Percentiles rank a stretch among this genome's conserved stretches.
phyloP scores from a whole-genome alignment of 2,329 filamentous ascomycete species.

The Pleurostoma richardsiae region DNA sequence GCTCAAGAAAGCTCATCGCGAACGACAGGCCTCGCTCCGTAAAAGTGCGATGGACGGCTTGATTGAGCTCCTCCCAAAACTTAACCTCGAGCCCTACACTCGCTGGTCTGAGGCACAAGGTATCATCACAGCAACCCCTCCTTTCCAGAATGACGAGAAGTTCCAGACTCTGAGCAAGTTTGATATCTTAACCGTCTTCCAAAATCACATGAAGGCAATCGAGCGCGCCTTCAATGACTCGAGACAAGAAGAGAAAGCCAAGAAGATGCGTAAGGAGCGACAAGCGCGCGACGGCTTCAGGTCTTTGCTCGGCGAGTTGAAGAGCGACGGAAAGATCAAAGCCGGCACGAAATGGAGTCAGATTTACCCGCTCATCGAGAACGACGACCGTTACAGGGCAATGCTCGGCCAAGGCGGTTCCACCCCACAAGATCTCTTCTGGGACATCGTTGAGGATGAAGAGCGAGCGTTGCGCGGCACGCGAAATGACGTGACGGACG shows the following conservation, averaged over 20 bases:
- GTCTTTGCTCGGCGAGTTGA: constrained; percentile 69
- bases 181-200: constrained; percentile 88
- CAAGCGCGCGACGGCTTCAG: constrained; percentile 80
- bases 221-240: constrained; percentile 90
- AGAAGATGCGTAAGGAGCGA: constrained; percentile 75
- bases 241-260: constrained; percentile 80
- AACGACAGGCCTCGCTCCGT: constrained; percentile 66
- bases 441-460: constrained; percentile 92
- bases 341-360: constrained; percentile 88
- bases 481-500: constrained; percentile 80
- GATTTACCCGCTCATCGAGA: constrained; percentile 66
- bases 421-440: constrained; percentile 86
- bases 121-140: constrained; percentile 71
- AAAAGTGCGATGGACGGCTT: constrained; percentile 84
- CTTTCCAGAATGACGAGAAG: constrained; percentile 76
- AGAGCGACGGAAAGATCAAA: constrained; percentile 74
- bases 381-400: constrained; percentile 76
- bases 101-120: constrained; percentile 88
- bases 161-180: constrained; percentile 81
- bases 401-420: constrained; percentile 84
- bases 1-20: constrained; percentile 74
- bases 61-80: constrained; percentile 67
- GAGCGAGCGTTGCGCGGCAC: constrained; percentile 78
- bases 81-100: constrained; percentile 88
- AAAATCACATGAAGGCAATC: constrained; percentile 88